Evolutionary conservation across 106 monocot genomes (phyloP).

Genomic region (Phalaenopsis aphrodite): DNA sequence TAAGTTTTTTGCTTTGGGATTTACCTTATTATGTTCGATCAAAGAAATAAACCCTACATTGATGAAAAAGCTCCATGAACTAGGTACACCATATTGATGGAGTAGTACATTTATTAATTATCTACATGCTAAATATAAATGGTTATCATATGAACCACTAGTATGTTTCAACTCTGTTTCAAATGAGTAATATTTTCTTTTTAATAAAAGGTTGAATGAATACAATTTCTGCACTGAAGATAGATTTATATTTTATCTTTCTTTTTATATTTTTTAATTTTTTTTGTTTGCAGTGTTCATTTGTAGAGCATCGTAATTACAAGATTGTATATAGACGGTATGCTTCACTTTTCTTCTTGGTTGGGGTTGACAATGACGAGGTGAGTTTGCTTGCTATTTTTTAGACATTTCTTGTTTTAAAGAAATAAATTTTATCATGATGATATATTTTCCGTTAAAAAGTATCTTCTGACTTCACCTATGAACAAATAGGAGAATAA

Average conservation of each 20-base stretch:
- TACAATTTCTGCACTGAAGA: background rate
- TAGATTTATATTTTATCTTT: background rate
- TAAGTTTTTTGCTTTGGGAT: too few relatives aligned
- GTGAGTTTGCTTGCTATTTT: conserved; percentile 15
- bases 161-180: background rate
- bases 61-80: too few relatives aligned
- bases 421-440: background rate
- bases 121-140: background rate
- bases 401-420: background rate
- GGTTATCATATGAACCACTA: background rate
- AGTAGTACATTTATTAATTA: too few relatives aligned
- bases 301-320: conserved; percentile 97
- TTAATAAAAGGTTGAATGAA: background rate
- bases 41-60: too few relatives aligned
- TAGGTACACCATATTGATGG: too few relatives aligned
- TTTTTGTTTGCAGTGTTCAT: conserved; percentile 67
- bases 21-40: too few relatives aligned
- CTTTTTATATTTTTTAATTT: background rate
- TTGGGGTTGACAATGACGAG: conserved; percentile 97
- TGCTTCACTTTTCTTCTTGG: conserved; percentile 93
- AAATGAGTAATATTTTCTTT: background rate
- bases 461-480: background rate
- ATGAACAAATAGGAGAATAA: background rate
- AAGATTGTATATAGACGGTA: conserved; percentile 96
- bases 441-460: background rate